Percentiles rank a stretch among this genome's conserved stretches.
Evolutionary conservation across 805 yeast genomes (phyloP).

Genomic region (Candida ulmi): DNA sequence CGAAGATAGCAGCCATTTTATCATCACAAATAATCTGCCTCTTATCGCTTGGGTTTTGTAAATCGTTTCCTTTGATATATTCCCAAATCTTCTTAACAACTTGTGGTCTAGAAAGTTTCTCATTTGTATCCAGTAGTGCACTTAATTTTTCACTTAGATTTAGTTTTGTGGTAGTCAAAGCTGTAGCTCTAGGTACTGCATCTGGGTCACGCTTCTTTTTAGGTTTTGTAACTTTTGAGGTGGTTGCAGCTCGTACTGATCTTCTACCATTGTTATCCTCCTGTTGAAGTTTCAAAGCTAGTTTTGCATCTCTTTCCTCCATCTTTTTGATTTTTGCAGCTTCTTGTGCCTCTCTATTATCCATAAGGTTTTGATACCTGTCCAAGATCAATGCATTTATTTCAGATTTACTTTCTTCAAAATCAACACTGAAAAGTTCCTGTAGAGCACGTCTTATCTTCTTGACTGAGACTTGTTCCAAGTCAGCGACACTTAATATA

Average conservation of each 20-base stretch:
- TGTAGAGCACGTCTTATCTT: conserved; percentile 68
- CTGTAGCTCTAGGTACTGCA: conserved; percentile 14
- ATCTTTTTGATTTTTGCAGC: conserved; percentile 32
- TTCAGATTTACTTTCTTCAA: conserved; percentile 44
- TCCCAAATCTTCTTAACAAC: conserved; percentile 68
- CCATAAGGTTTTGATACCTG: conserved; percentile 45
- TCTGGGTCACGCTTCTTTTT: conserved; percentile 12
- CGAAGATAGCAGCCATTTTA: conserved; percentile 50
- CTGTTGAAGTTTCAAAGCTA: conserved; percentile 44
- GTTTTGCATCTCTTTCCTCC: conserved; percentile 42
- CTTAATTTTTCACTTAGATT: conserved; percentile 46
- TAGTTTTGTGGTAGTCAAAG: conserved; percentile 36
- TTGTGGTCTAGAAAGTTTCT: conserved; percentile 55
- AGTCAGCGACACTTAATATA: conserved; percentile 62
- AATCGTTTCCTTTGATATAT: conserved; percentile 53
- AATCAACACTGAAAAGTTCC: conserved; percentile 54
- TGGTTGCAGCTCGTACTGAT: conserved; percentile 10
- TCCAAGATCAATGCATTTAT: conserved; percentile 56
- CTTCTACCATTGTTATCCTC: conserved; percentile 16
- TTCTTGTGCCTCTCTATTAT: conserved; percentile 32
- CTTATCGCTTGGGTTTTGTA: conserved; percentile 65
- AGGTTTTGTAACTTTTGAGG: conserved; percentile 7
- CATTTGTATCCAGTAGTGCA: conserved; percentile 37
- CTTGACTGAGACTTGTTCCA: conserved; percentile 65
- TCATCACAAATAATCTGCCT: conserved; percentile 64